phyloP scores from a whole-genome alignment of 495 filamentous ascomycete genomes.

The Chaetomium cochliodes region DNA sequence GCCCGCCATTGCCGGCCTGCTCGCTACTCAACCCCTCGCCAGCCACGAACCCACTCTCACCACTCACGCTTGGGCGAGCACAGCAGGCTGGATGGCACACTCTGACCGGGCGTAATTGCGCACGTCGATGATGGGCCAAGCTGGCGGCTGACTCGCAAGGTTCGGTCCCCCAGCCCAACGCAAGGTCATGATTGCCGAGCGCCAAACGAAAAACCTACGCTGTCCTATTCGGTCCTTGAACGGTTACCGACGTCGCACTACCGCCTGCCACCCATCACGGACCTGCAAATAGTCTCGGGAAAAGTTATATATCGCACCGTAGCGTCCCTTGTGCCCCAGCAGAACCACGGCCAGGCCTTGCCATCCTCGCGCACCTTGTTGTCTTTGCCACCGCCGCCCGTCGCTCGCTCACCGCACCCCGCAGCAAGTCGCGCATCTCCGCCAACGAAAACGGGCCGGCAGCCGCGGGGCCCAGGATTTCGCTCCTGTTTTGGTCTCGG shows the following conservation, averaged over 20 bases:
- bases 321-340: constrained; percentile 10
- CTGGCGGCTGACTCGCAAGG: constrained; percentile 12
- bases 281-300: constrained; percentile 9
- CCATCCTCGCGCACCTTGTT: neutral
- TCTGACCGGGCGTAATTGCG: constrained; percentile 5
- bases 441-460: constrained; percentile 7
- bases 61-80: constrained; percentile 9
- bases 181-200: neutral
- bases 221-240: constrained; percentile 8
- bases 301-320: constrained; percentile 21
- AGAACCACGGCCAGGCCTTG: neutral
- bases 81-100: neutral
- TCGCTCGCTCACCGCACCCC: constrained; percentile 23
- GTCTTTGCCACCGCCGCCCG: constrained; percentile 24
- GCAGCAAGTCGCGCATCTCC: constrained; percentile 28
- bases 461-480: constrained; percentile 11
- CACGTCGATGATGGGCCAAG: neutral
- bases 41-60: constrained; percentile 8
- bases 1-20: neutral
- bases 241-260: constrained; percentile 20
- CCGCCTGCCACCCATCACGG: neutral
- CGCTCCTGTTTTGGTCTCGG: constrained; percentile 11
- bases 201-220: neutral
- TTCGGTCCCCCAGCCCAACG: neutral
- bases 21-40: constrained; percentile 3